A percentile compares a stretch with the other conserved stretches of the same genome.
Conservation (phyloP, 768 basidiomycete genomes). For the Lactarius indigo region DNA sequence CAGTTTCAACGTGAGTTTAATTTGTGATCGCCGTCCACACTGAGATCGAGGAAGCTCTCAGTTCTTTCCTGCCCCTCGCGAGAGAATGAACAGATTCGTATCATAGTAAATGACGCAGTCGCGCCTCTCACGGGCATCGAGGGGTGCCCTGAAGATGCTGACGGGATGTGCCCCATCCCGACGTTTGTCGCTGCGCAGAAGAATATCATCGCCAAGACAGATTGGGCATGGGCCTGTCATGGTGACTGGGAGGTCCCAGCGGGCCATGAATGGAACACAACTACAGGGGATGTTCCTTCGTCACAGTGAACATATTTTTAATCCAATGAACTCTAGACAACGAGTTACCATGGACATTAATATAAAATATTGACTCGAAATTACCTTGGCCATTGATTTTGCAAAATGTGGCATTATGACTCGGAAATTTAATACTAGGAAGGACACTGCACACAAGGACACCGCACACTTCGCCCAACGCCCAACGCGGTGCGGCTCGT, state of each 20-base stretch:
- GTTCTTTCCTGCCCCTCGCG: conserved; percentile 31
- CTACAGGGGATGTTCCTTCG: conserved; percentile 59
- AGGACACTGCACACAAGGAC: neutral
- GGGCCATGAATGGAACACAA: conserved; percentile 68
- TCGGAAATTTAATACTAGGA: neutral
- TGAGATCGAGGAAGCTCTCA: conserved; percentile 5
- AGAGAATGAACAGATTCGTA: conserved; percentile 58
- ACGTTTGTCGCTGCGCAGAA: conserved; percentile 69
- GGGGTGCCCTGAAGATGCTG: conserved; percentile 66
- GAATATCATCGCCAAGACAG: conserved; percentile 58
- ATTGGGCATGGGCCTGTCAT: conserved; percentile 73
- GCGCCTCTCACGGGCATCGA: conserved; percentile 73
- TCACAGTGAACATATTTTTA: neutral
- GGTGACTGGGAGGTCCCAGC: conserved; percentile 72
- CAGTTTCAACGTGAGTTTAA: conserved; percentile 73
- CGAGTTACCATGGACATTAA: neutral
- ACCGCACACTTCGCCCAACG: neutral
- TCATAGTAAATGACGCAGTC: conserved; percentile 87
- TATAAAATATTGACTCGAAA: neutral
- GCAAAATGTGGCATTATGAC: neutral
- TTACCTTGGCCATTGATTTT: neutral
- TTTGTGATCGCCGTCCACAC: neutral
- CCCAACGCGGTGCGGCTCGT: neutral
- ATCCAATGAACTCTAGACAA: neutral
- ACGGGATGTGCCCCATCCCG: conserved; percentile 75